Conservation (phyloP, 345 rosid species). For the Turnera subulata region DNA sequence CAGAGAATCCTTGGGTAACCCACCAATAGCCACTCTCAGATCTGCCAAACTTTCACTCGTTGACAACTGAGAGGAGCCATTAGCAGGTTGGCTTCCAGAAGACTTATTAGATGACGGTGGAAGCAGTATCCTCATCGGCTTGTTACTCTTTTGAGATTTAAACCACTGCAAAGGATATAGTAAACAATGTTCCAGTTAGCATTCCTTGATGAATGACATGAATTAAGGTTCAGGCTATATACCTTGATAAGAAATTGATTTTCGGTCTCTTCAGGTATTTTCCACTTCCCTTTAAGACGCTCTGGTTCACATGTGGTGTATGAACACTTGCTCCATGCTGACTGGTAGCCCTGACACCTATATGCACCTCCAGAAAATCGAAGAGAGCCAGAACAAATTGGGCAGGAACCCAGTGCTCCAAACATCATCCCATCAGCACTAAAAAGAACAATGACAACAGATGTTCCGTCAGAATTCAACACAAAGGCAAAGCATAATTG, state of each 20-base stretch:
- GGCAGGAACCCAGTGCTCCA: conserved; percentile 77
- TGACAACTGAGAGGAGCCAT: conserved; percentile 38
- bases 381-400: conserved; percentile 67
- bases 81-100: conserved; percentile 42
- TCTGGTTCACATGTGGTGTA: conserved; percentile 68
- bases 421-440: conserved; percentile 98
- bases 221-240: neutral
- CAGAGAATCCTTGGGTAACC: conserved; percentile 52
- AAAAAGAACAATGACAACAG: conserved; percentile 19
- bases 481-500: neutral
- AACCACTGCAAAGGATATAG: conserved; percentile 64
- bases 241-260: conserved; percentile 52
- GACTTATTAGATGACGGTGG: conserved; percentile 36
- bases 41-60: conserved; percentile 63
- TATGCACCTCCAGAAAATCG: conserved; percentile 72
- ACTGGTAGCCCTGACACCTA: conserved; percentile 63
- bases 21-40: conserved; percentile 63
- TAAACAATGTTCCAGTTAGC: conserved; percentile 13
- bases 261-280: conserved; percentile 62
- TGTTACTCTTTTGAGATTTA: conserved; percentile 65
- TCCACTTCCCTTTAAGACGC: conserved; percentile 75
- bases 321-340: conserved; percentile 95
- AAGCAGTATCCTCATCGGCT: conserved; percentile 61
- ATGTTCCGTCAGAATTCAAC: conserved; percentile 5
- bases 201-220: conserved; percentile 6